phyloP scores from a whole-genome alignment of 345 rosid species.

The Eucalyptus pauciflora region DNA sequence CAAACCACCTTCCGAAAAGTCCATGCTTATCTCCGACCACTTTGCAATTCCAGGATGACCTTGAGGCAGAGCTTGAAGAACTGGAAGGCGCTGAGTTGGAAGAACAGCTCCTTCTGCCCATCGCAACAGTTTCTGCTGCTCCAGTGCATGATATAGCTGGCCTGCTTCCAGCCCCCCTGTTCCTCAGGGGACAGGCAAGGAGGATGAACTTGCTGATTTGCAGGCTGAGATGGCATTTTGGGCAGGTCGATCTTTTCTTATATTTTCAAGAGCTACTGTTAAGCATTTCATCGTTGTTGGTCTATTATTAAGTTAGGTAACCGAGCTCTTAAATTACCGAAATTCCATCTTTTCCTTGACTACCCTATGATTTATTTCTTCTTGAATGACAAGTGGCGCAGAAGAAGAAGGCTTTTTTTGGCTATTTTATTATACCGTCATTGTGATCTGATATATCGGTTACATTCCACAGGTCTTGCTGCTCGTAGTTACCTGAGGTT shows the following conservation, averaged over 20 bases:
- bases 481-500: not conserved
- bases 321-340: too few relatives aligned
- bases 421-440: too few relatives aligned
- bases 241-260: not conserved
- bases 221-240: constrained; percentile 75
- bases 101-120: constrained; percentile 84
- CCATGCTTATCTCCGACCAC: not conserved
- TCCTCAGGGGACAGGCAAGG: constrained; percentile 60
- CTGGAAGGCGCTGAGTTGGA: constrained; percentile 87
- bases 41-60: constrained; percentile 51
- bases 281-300: not conserved
- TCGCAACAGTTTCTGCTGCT: not conserved
- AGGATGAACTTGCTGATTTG: constrained; percentile 63
- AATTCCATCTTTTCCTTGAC: too few relatives aligned
- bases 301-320: not conserved
- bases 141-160: too few relatives aligned
- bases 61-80: constrained; percentile 87
- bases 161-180: constrained; percentile 2
- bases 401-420: not conserved
- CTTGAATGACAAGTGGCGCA: not conserved
- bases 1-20: not conserved
- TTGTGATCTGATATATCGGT: not conserved
- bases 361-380: not conserved
- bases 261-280: too few relatives aligned
- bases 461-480: not conserved